Percentiles rank a stretch among this genome's conserved stretches.
Conservation (phyloP, 192 early-diverging fungal species). For the Linnemannia zychae region DNA sequence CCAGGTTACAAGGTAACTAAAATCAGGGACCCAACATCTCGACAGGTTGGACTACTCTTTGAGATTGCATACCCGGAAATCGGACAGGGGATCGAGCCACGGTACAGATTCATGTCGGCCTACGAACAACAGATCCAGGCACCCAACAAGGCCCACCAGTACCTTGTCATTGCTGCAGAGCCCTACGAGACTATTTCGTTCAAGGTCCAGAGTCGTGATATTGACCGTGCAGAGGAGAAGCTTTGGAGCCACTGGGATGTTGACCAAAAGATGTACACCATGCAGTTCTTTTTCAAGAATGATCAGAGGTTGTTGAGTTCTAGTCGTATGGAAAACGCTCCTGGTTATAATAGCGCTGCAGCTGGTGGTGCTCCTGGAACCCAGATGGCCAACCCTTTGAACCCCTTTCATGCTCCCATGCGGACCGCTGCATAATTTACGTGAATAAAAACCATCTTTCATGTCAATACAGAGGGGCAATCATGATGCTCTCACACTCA, state of each 20-base stretch:
- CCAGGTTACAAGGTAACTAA: constrained; percentile 97
- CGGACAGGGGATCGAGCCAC: constrained; percentile 83
- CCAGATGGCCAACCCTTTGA: constrained; percentile 55
- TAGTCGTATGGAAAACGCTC: constrained; percentile 50
- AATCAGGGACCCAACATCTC: constrained; percentile 87
- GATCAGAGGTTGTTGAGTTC: constrained; percentile 58
- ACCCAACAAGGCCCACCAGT: constrained; percentile 91
- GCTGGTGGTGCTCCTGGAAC: constrained; percentile 27
- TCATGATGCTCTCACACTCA: no score
- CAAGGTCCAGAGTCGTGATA: constrained; percentile 93
- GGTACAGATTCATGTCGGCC: constrained; percentile 96
- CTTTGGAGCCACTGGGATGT: constrained; percentile 97
- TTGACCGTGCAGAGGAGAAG: constrained; percentile 88
- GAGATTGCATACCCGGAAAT: constrained; percentile 97
- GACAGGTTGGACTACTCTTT: constrained; percentile 92
- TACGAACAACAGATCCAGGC: constrained; percentile 94
- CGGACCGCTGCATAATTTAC: constrained; percentile 36
- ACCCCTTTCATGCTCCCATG: constrained; percentile 55
- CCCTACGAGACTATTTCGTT: constrained; percentile 96
- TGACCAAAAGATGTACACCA: constrained; percentile 86
- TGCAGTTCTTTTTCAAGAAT: constrained; percentile 94
- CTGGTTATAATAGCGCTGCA: constrained; percentile 41
- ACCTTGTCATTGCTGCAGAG: constrained; percentile 94
- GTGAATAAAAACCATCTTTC: neutral
- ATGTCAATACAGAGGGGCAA: no score